A percentile compares a stretch with the other conserved stretches of the same genome.
phyloP scores from a whole-genome alignment of 2,329 filamentous ascomycete species.

The Aspergillus quadrilineatus region DNA sequence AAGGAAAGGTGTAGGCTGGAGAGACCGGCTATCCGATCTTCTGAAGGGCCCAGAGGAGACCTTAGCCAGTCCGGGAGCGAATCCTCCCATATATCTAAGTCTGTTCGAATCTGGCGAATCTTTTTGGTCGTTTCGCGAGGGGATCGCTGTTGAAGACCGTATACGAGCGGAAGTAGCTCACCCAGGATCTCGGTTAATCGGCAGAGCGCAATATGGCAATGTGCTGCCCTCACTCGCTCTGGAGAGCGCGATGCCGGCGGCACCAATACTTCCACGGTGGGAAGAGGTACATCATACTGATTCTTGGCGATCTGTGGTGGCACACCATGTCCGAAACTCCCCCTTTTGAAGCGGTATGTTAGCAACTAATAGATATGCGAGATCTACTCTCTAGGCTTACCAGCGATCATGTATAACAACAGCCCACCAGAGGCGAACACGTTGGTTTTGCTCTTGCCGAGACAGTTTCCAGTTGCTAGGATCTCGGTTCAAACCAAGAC shows the following conservation, averaged over 20 bases:
- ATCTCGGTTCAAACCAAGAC: conserved; percentile 57
- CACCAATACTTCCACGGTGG: conserved; percentile 46
- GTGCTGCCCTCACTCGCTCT: conserved; percentile 47
- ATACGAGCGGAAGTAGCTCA: conserved; percentile 47
- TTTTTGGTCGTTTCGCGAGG: conserved; percentile 47
- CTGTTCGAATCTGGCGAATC: conserved; percentile 46
- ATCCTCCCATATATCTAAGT: conserved; percentile 48
- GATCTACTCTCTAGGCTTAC: conserved; percentile 24
- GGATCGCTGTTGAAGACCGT: conserved; percentile 45
- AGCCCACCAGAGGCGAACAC: conserved; percentile 58
- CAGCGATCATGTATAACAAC: conserved; percentile 58
- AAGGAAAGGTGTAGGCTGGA: conserved; percentile 48
- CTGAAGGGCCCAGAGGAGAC: conserved; percentile 31
- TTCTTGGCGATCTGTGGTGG: conserved; percentile 54
- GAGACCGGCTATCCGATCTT: conserved; percentile 41
- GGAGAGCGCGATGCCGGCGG: conserved; percentile 35
- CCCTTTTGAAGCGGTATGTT: conserved; percentile 34
- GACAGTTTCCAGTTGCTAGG: conserved; percentile 55
- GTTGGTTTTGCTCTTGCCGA: conserved; percentile 51
- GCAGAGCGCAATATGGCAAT: conserved; percentile 56
- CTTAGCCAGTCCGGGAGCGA: conserved; percentile 46
- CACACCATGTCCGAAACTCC: conserved; percentile 57
- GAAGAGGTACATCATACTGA: conserved; percentile 58
- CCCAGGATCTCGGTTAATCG: conserved; percentile 49
- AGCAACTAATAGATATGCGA: conserved; percentile 9